phyloP scores from a whole-genome alignment of 441 rosid genomes.

The Biscutella auriculata region DNA sequence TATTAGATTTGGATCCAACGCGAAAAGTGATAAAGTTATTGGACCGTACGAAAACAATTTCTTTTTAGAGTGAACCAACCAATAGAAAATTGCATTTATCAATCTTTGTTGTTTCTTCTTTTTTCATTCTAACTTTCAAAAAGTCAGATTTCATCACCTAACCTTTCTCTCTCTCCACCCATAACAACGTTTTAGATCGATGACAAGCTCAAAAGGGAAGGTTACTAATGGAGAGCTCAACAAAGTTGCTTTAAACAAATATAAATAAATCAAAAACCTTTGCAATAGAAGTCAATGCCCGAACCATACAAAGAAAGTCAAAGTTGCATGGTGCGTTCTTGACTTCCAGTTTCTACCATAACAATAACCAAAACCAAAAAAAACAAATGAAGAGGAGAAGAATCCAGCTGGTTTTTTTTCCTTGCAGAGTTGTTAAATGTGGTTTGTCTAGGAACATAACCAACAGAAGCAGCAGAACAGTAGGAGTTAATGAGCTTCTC shows the following conservation, averaged over 20 bases:
- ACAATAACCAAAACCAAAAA: neutral
- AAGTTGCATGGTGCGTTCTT: constrained; percentile 94
- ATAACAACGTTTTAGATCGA: constrained; percentile 9
- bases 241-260: neutral
- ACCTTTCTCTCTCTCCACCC: neutral
- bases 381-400: constrained; percentile 12
- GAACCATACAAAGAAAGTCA: constrained; percentile 67
- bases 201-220: neutral
- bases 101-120: too few species aligned
- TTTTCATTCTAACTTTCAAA: constrained; percentile 19
- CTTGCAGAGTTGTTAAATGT: constrained; percentile 20
- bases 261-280: neutral
- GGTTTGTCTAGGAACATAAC: constrained; percentile 21
- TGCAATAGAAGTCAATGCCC: constrained; percentile 92
- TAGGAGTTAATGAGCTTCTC: constrained; percentile 15
- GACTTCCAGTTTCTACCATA: constrained; percentile 53
- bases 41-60: constrained; percentile 4
- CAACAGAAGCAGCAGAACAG: constrained; percentile 24
- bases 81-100: constrained; percentile 10
- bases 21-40: constrained; percentile 7
- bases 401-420: constrained; percentile 26
- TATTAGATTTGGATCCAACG: constrained; percentile 10
- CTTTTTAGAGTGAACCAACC: constrained; percentile 15
- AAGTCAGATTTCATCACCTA: constrained; percentile 17
- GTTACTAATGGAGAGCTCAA: constrained; percentile 1